Evolutionary conservation across 495 filamentous ascomycete genomes (phyloP), one percentile per base, ranked within the genome.

Genomic region (Hypoxylon fragiforme): DNA sequence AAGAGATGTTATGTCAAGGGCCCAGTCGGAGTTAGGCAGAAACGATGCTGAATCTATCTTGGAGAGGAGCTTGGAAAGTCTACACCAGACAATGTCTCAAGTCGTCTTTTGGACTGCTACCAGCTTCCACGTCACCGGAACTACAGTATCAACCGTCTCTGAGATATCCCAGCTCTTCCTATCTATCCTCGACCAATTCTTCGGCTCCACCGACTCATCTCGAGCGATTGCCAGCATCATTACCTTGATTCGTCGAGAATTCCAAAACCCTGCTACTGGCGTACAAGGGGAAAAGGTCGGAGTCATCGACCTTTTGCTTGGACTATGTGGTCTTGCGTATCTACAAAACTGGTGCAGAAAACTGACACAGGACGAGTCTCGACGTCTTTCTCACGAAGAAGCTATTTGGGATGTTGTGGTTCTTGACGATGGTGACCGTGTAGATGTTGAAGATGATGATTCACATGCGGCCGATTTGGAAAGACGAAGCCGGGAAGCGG

Each of bases 361-460:
- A 30, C 76, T 79, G 44, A 81, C 83, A 14, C 80, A 86, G 45
- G 72, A 78, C 40, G 76, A 85, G 21, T 65, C 73, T 13, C 77
- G 74, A 13, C 70, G 76, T 1, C 73, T 76, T 22, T 69, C 74
- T 36, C 77, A 77, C 9, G 79, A 86, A 40, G 87, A 89, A 60
- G 70, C 81, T 19, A 75, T 91, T 7, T 92, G 88, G 88, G 88
- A 92, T 72, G 83, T 89, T n/a, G 84, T 91, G 36, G 82, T 91
- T 22, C 64, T 87, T 14, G 80, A 86, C 54, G 79, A 85, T 54
- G 85, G 84, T 1, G 66, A 74, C 32, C 71, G 82, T 30, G 81
- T 81, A 18, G 86, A 88, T 64, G 74, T 88, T 12, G 71, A 81
- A 30, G 75, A 66, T 52, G 60, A 79, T n/a, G 39, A 51, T 20